Percentiles rank a stretch among this genome's conserved stretches.
These are phyloP conservation scores for Botryotinia calthae DNA, from an alignment of 2,329 filamentous ascomycete genomes.

Conservation along the genomic window DNA sequence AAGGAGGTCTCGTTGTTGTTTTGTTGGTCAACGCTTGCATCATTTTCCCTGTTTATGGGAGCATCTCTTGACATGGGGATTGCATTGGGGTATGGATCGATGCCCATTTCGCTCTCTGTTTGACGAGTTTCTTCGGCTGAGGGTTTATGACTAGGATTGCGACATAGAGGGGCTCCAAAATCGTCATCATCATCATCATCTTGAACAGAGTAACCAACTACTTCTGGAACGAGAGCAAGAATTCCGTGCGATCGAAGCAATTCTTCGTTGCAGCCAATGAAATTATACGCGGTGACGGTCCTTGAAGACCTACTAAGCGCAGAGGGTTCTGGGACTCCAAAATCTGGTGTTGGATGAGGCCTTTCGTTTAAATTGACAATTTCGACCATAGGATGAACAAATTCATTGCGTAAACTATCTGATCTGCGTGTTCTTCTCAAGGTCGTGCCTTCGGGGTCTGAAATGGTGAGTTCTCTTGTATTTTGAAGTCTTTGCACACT, in stretches of 20 bases:
- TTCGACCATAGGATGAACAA: too few species aligned
- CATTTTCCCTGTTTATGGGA: too few species aligned
- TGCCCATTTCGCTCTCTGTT: not conserved
- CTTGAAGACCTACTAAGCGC: not conserved
- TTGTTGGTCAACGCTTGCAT: too few species aligned
- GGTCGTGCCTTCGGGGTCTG: not conserved
- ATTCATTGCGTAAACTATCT: too few species aligned
- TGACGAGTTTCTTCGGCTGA: not conserved
- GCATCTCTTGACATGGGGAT: too few species aligned
- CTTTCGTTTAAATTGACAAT: too few species aligned
- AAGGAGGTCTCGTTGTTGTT: not conserved
- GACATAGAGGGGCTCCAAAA: not conserved
- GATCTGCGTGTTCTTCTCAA: not conserved
- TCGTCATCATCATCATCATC: not conserved
- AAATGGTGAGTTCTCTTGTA: fast-evolving
- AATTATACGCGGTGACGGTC: not conserved
- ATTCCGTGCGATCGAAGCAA: not conserved
- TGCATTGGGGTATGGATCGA: not conserved
- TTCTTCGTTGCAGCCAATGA: not conserved
- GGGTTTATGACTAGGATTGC: not conserved
- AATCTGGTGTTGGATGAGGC: too few species aligned
- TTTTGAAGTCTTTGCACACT: not conserved
- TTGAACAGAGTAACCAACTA: not conserved
- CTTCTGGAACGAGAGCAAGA: not conserved
- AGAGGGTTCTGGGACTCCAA: not conserved